A percentile compares a stretch with the other conserved stretches of the same genome.
These are phyloP conservation scores for Mucor velutinosus DNA, from an alignment of 371 early-diverging fungal species.

Conservation along the genomic window DNA sequence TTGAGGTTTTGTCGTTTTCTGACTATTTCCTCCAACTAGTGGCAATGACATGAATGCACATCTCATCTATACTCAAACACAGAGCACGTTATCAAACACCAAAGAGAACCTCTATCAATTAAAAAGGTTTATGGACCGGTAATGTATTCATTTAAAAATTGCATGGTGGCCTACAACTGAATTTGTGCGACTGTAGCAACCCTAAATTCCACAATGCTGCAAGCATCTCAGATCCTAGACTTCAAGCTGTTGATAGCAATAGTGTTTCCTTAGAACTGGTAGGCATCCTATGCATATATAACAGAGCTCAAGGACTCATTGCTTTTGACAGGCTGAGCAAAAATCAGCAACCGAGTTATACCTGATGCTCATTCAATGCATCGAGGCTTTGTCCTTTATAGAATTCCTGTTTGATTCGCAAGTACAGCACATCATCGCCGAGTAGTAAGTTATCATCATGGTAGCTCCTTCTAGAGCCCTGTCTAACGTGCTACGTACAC, in stretches of 20 bases:
- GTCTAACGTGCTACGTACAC: no score
- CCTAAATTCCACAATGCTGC: slow-evolving; percentile 30
- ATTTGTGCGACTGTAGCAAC: slow-evolving; percentile 21
- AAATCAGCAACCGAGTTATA: slow-evolving; percentile 71
- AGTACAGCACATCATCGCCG: not conserved
- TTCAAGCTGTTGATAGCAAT: slow-evolving; percentile 28
- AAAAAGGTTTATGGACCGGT: slow-evolving; percentile 53
- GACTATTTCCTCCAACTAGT: not conserved
- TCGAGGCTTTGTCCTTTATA: slow-evolving; percentile 79
- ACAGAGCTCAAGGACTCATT: not conserved
- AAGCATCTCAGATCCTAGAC: slow-evolving; percentile 29
- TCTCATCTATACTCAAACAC: slow-evolving; percentile 4
- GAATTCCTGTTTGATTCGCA: slow-evolving; percentile 63
- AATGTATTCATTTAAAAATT: slow-evolving; percentile 8
- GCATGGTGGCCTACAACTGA: not conserved
- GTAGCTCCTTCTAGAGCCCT: no score
- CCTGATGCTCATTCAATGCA: slow-evolving; percentile 61
- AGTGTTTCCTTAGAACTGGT: slow-evolving; percentile 27
- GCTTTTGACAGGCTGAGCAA: slow-evolving; percentile 57
- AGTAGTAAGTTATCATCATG: not conserved
- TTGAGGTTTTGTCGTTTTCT: not conserved
- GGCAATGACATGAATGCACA: not conserved
- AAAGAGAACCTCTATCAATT: slow-evolving; percentile 50
- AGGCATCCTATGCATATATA: not conserved
- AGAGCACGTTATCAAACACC: slow-evolving; percentile 37